Evolutionary conservation across 768 basidiomycete genomes (phyloP).

Genomic region (Suillus lakei): DNA sequence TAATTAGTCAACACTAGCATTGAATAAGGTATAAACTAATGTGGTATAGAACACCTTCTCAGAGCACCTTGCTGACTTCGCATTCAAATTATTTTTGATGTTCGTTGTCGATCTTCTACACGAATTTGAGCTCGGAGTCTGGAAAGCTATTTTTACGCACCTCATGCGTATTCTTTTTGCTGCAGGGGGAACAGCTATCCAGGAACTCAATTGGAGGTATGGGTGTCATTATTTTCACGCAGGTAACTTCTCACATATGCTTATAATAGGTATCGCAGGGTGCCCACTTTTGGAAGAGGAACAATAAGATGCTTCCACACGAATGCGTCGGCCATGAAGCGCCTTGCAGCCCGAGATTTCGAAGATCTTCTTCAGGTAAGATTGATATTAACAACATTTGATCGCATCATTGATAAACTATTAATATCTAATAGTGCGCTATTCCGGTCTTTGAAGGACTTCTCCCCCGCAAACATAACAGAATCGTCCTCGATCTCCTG

Average conservation of each 20-base stretch:
- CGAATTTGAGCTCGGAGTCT: constrained; percentile 29
- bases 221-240: neutral
- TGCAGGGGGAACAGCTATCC: constrained; percentile 6
- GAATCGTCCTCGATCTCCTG: constrained; percentile 24
- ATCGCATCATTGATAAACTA: neutral
- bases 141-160: constrained; percentile 30
- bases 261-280: constrained; percentile 30
- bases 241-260: neutral
- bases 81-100: constrained; percentile 23
- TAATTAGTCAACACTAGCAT: too few relatives aligned
- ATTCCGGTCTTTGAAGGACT: constrained; percentile 46
- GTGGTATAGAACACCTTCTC: constrained; percentile 46
- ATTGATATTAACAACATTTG: neutral
- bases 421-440: constrained; percentile 37
- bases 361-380: constrained; percentile 43
- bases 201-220: constrained; percentile 22
- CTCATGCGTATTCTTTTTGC: constrained; percentile 27
- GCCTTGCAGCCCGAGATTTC: constrained; percentile 41
- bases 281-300: constrained; percentile 38
- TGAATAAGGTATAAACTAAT: too few relatives aligned
- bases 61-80: constrained; percentile 8
- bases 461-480: constrained; percentile 29
- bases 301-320: constrained; percentile 36
- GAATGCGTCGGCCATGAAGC: constrained; percentile 41
- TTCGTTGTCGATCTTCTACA: constrained; percentile 27